phyloP scores from a whole-genome alignment of 768 basidiomycete species.

The Clitopilus hobsonii region DNA sequence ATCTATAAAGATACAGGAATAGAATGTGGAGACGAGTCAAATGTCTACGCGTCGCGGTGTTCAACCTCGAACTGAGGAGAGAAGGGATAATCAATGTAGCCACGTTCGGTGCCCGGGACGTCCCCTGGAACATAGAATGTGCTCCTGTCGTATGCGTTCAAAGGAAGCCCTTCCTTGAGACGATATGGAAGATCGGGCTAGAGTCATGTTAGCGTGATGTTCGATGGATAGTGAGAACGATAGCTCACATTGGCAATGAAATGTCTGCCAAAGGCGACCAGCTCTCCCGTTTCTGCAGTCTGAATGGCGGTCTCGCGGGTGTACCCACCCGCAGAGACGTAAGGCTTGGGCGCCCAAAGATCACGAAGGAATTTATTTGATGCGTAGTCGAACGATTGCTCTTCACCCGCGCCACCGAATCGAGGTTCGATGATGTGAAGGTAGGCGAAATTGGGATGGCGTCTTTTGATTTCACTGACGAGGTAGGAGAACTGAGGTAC shows the following conservation, averaged over 20 bases:
- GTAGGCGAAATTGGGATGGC: constrained; percentile 44
- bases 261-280: constrained; percentile 24
- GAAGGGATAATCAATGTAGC: constrained; percentile 26
- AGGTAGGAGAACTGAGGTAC: constrained; percentile 51
- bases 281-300: constrained; percentile 26
- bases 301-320: constrained; percentile 32
- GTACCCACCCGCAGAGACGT: constrained; percentile 43
- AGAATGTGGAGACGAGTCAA: too few species aligned
- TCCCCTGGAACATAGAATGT: constrained; percentile 36
- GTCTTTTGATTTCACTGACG: constrained; percentile 29
- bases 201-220: not conserved
- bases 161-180: constrained; percentile 26
- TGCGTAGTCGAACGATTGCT: constrained; percentile 9
- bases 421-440: constrained; percentile 45
- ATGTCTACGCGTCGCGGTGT: too few species aligned
- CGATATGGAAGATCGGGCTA: constrained; percentile 41
- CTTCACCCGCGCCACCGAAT: constrained; percentile 11
- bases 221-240: not conserved
- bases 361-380: constrained; percentile 40
- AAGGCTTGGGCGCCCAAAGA: constrained; percentile 37
- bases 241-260: constrained; percentile 29
- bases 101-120: constrained; percentile 14
- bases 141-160: constrained; percentile 25
- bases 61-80: too few species aligned
- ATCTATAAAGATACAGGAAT: too few species aligned